phyloP scores from a whole-genome alignment of 2,329 filamentous ascomycete species.

The Biscogniauxia marginata region DNA sequence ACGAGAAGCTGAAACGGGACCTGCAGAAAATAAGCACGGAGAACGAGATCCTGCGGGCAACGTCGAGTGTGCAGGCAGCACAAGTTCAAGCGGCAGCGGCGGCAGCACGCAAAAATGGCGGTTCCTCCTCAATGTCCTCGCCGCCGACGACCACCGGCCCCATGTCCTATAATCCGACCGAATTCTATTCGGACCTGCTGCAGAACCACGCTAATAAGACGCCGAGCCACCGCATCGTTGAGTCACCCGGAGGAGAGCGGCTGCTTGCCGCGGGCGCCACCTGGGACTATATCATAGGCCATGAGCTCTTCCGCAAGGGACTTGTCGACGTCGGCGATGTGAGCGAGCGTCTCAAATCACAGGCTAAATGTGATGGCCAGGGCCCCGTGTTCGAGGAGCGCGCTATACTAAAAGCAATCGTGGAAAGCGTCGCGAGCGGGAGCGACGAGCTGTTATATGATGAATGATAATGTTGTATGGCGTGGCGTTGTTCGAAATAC shows the following conservation, averaged over 20 bases:
- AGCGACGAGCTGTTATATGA: conserved; percentile 75
- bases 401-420: conserved; percentile 70
- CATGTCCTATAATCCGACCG: conserved; percentile 68
- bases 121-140: conserved; percentile 38
- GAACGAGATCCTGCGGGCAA: conserved; percentile 88
- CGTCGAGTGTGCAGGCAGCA: conserved; percentile 46
- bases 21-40: conserved; percentile 83
- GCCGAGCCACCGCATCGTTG: conserved; percentile 67
- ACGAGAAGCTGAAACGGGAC: conserved; percentile 81
- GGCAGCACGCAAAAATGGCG: conserved; percentile 29
- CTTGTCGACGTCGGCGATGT: conserved; percentile 80
- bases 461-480: not conserved
- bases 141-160: conserved; percentile 61
- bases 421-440: conserved; percentile 72
- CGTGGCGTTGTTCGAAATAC: not conserved
- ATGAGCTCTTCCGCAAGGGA: conserved; percentile 73
- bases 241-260: conserved; percentile 63
- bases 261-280: conserved; percentile 74
- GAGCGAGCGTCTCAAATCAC: conserved; percentile 71
- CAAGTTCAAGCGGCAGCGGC: conserved; percentile 15
- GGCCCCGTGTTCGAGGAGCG: conserved; percentile 84
- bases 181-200: conserved; percentile 66
- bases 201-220: conserved; percentile 61
- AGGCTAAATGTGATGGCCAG: conserved; percentile 80
- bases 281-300: conserved; percentile 85